A percentile compares a stretch with the other conserved stretches of the same genome.
phyloP scores from a whole-genome alignment of 345 rosid species.

The Physaria fendleri region DNA sequence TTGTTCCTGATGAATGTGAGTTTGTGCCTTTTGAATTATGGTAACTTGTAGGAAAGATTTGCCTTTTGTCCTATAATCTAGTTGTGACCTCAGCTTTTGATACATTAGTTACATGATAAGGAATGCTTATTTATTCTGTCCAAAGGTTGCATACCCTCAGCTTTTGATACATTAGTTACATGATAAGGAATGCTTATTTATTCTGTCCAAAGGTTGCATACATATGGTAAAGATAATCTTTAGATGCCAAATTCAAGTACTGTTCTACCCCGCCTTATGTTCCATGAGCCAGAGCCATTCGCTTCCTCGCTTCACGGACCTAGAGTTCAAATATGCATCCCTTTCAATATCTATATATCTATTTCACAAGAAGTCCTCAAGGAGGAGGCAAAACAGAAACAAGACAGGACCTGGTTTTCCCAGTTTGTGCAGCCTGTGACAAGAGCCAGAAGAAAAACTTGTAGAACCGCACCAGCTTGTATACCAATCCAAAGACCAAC shows the following conservation, averaged over 20 bases:
- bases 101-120: too few relatives aligned
- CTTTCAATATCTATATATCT: not conserved
- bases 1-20: slow-evolving; percentile 9
- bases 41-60: slow-evolving; percentile 14
- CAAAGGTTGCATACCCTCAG: too few relatives aligned
- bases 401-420: slow-evolving; percentile 47
- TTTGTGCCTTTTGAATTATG: slow-evolving; percentile 6
- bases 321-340: slow-evolving; percentile 5
- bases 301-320: slow-evolving; percentile 17
- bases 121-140: too few relatives aligned
- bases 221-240: not conserved
- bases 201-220: too few relatives aligned
- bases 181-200: too few relatives aligned
- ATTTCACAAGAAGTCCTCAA: slow-evolving; percentile 3
- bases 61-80: slow-evolving; percentile 10
- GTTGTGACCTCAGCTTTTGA: not conserved
- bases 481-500: slow-evolving; percentile 74
- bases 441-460: slow-evolving; percentile 37
- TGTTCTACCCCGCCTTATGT: not conserved
- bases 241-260: not conserved
- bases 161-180: too few relatives aligned
- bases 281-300: slow-evolving; percentile 18
- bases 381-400: not conserved
- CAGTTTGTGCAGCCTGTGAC: slow-evolving; percentile 57
- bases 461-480: slow-evolving; percentile 53